phyloP scores from a whole-genome alignment of 164 flowering plant species.

The Stephania cephalantha region DNA sequence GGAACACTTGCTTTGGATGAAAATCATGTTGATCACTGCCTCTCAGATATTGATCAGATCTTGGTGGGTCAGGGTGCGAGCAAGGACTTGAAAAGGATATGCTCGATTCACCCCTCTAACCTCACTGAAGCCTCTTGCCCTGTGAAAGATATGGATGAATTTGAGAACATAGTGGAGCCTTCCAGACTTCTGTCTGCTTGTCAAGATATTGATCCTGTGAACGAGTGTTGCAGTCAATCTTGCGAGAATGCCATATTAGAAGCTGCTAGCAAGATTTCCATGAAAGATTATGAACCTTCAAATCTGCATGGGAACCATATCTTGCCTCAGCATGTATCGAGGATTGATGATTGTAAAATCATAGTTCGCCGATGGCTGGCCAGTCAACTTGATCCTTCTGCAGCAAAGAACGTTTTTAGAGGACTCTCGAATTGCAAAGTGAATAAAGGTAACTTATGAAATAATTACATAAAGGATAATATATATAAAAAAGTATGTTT shows the following conservation, averaged over 20 bases:
- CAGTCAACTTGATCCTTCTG: constrained; percentile 56
- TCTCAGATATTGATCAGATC: constrained; percentile 74
- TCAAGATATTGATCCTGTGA: constrained; percentile 66
- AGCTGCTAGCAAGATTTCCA: constrained; percentile 57
- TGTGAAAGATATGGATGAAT: constrained; percentile 55
- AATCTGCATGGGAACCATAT: constrained; percentile 28
- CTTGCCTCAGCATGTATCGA: constrained; percentile 36
- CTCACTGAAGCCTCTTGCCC: constrained; percentile 88
- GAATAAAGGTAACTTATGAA: constrained; percentile 57
- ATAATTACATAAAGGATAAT: background rate
- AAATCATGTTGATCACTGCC: constrained; percentile 59
- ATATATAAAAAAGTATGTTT: background rate
- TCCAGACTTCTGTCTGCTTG: constrained; percentile 69
- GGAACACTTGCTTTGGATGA: constrained; percentile 60
- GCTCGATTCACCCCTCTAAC: constrained; percentile 60
- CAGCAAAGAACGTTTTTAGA: constrained; percentile 72
- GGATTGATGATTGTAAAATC: constrained; percentile 59
- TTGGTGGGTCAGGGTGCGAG: constrained; percentile 66
- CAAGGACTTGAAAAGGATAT: constrained; percentile 46
- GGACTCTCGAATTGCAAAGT: constrained; percentile 85
- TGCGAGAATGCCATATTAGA: constrained; percentile 83
- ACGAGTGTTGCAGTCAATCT: constrained; percentile 75
- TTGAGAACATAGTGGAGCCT: constrained; percentile 64
- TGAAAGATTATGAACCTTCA: constrained; percentile 40
- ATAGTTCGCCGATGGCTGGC: constrained; percentile 84